Conservation (phyloP, 257 asterid species). For the Orobanche coerulescens region DNA sequence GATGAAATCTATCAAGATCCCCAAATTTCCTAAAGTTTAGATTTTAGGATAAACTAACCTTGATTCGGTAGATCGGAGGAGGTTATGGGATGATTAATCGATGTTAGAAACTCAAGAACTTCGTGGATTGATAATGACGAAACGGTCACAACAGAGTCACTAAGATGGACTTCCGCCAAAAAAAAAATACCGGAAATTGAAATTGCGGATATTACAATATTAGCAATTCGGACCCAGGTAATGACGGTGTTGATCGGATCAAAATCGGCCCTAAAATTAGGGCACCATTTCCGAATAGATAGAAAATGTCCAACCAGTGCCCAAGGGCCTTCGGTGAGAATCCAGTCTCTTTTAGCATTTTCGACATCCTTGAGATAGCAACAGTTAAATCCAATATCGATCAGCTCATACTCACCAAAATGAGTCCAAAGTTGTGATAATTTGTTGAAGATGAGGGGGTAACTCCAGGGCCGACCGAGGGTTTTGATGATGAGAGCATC, state of each 20-base stretch:
- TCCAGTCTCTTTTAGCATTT: neutral
- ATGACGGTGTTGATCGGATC: neutral
- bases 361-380: neutral
- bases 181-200: too few relatives aligned
- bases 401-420: neutral
- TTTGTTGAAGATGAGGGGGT: neutral
- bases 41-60: too few relatives aligned
- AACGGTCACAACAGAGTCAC: too few relatives aligned
- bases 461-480: neutral
- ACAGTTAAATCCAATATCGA: neutral
- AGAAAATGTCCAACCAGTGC: neutral
- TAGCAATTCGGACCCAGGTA: neutral
- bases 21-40: too few relatives aligned
- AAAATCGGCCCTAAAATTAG: neutral
- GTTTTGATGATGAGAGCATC: neutral
- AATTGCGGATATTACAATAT: too few relatives aligned
- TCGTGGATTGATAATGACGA: too few relatives aligned
- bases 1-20: too few relatives aligned
- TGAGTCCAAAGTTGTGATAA: neutral
- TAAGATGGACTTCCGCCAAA: too few relatives aligned
- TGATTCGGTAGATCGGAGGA: too few relatives aligned
- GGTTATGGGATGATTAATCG: too few relatives aligned
- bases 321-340: neutral
- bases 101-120: too few relatives aligned
- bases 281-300: neutral